phyloP scores from a whole-genome alignment of 1,139 yeast genomes.

The Geotrichum candidum region DNA sequence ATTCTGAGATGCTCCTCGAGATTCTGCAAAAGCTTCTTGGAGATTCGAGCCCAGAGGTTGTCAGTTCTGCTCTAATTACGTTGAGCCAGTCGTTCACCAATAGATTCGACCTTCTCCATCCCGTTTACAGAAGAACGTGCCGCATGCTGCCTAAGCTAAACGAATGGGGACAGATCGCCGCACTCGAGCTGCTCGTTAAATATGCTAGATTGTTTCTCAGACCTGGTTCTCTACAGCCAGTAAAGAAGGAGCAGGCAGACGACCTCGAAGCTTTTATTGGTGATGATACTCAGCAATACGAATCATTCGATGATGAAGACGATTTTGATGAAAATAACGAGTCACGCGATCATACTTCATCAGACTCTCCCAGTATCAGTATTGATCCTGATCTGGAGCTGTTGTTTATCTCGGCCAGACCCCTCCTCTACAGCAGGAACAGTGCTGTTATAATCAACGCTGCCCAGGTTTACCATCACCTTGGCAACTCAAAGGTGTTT shows the following conservation, averaged over 20 bases:
- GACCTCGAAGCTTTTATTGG: constrained; percentile 13
- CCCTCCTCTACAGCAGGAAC: constrained; percentile 47
- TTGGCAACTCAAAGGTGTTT: constrained; percentile 50
- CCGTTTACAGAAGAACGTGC: constrained; percentile 60
- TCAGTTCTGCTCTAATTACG: constrained; percentile 61
- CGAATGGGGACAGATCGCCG: constrained; percentile 64
- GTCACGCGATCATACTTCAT: neutral
- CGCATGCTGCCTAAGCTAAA: constrained; percentile 52
- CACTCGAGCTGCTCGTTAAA: constrained; percentile 58
- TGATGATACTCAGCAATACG: constrained; percentile 10
- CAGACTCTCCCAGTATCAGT: constrained; percentile 17
- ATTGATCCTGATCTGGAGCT: constrained; percentile 53
- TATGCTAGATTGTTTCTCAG: constrained; percentile 56
- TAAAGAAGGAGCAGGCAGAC: constrained; percentile 7
- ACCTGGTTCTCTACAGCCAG: constrained; percentile 36
- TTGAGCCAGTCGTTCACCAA: constrained; percentile 51
- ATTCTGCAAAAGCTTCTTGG: constrained; percentile 50
- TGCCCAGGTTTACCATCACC: constrained; percentile 48
- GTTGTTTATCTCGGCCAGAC: constrained; percentile 45
- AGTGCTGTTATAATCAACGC: constrained; percentile 61
- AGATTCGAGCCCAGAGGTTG: constrained; percentile 62
- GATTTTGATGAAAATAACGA: constrained; percentile 14
- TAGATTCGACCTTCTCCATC: constrained; percentile 62
- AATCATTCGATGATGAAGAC: constrained; percentile 18
- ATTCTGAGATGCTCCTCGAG: constrained; percentile 44